Evolutionary conservation across 2,329 filamentous ascomycete genomes (phyloP).

Genomic region (Paecilomyces formosus): DNA sequence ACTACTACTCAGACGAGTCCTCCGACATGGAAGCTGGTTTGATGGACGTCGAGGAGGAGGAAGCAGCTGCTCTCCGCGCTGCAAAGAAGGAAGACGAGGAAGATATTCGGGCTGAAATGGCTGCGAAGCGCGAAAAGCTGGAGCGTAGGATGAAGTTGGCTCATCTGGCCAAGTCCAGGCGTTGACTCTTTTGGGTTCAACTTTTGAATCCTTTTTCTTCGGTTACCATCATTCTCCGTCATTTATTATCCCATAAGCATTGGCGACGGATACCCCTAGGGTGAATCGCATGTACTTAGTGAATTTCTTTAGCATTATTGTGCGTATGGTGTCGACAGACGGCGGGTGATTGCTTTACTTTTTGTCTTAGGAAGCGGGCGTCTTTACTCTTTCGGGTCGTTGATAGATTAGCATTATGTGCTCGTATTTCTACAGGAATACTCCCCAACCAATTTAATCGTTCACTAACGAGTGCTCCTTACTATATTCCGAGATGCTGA

Average conservation of each 20-base stretch:
- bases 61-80: constrained; percentile 30
- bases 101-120: constrained; percentile 35
- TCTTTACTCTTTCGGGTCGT: background rate
- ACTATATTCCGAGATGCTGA: background rate
- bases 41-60: constrained; percentile 40
- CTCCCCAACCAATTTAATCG: background rate
- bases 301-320: background rate
- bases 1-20: constrained; percentile 38
- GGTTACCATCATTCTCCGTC: constrained; percentile 3
- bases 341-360: background rate
- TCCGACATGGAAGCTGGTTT: constrained; percentile 47
- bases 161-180: constrained; percentile 27
- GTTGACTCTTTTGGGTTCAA: constrained; percentile 11
- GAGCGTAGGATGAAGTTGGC: constrained; percentile 37
- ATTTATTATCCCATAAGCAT: constrained; percentile 13
- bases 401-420: background rate
- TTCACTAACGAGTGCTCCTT: background rate
- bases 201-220: constrained; percentile 1
- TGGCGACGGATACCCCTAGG: constrained; percentile 9
- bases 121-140: constrained; percentile 40
- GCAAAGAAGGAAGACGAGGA: constrained; percentile 41
- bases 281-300: constrained; percentile 1
- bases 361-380: background rate
- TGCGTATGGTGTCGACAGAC: background rate
- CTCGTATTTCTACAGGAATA: background rate